Evolutionary conservation across 108 stramenopile species (phyloP).

Genomic region (Chaetoceros tenuissimus): DNA sequence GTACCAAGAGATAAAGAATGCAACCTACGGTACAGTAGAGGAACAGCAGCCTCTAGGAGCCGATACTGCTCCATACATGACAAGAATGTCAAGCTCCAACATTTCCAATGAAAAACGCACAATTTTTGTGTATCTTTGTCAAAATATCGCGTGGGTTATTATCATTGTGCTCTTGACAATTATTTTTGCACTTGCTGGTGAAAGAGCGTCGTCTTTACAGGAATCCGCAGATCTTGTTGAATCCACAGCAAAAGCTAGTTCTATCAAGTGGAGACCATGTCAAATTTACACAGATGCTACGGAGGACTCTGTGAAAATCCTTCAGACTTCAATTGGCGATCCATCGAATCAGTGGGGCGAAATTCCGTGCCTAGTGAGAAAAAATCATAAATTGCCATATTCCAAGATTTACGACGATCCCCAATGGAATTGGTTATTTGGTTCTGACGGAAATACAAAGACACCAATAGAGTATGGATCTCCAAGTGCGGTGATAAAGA

Average conservation of each 20-base stretch:
- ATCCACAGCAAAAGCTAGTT: not conserved
- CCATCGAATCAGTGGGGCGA: constrained; percentile 60
- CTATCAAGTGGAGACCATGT: not conserved
- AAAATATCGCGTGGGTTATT: not conserved
- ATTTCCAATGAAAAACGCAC: not conserved
- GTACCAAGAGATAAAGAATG: not conserved
- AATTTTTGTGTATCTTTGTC: not conserved
- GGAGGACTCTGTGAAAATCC: constrained; percentile 10
- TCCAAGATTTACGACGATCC: constrained; percentile 1
- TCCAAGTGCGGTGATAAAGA: constrained; percentile 51
- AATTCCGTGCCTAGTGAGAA: constrained; percentile 33
- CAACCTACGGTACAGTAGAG: too few species aligned
- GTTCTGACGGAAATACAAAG: not conserved
- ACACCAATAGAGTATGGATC: constrained; percentile 19
- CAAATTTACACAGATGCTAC: not conserved
- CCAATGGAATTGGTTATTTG: constrained; percentile 1
- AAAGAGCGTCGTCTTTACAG: not conserved
- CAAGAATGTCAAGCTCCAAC: not conserved
- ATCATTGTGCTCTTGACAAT: not conserved
- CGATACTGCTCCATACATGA: not conserved
- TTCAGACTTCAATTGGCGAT: constrained; percentile 47
- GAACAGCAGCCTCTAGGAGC: not conserved
- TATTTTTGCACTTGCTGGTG: not conserved
- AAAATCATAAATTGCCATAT: constrained; percentile 7
- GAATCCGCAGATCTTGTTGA: not conserved